These are phyloP conservation scores for Fusarium globosum DNA, from an alignment of 2,329 filamentous ascomycete genomes.

Conservation along the genomic window DNA sequence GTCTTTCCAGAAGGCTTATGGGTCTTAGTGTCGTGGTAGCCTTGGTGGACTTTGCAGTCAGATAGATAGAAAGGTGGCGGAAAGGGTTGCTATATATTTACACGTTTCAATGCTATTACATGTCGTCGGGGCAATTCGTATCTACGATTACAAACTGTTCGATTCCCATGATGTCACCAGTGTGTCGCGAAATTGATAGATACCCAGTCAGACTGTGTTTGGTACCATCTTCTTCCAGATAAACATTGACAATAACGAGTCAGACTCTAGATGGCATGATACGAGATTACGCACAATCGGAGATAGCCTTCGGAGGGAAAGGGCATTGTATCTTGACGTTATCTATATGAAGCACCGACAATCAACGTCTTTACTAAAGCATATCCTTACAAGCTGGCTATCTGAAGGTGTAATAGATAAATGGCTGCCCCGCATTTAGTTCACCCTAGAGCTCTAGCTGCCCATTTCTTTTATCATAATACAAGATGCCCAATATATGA, in stretches of 20 bases:
- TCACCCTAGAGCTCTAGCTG: neutral
- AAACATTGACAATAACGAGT: accelerated
- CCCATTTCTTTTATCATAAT: accelerated
- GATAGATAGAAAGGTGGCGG: neutral
- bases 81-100: neutral
- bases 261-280: neutral
- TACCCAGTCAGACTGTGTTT: no score
- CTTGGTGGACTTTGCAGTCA: neutral
- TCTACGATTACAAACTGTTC: no score
- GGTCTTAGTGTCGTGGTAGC: neutral
- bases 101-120: no score
- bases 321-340: accelerated
- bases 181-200: no score
- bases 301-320: no score
- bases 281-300: neutral
- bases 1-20: constrained; percentile 69
- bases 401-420: neutral
- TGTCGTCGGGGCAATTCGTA: neutral
- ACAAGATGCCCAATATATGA: accelerated
- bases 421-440: neutral
- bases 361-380: accelerated
- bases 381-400: neutral
- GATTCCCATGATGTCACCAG: neutral
- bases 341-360: no score
- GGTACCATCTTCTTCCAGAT: neutral